Base-by-base conservation (phyloP, 306 rosid species). In the Begonia peltatifolia region DNA sequence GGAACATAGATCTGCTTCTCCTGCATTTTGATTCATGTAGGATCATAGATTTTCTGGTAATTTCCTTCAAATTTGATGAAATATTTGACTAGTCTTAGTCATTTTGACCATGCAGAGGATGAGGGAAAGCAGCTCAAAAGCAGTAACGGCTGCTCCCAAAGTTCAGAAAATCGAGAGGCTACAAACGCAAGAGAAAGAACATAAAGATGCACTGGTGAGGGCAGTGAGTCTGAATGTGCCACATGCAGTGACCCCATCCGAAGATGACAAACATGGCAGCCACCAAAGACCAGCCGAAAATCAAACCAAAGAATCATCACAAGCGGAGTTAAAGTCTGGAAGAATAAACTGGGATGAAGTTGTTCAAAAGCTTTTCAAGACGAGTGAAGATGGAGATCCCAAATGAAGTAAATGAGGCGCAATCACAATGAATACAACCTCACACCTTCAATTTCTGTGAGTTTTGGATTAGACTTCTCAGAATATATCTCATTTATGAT, bases 141-240 rank as follows among this genome's bases (percentile, higher is more conserved):
- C 85, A 0, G 52, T 67, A 54, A 82, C 76, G 11, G 66, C 55
- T 58, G 67, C 85, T 16, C 90, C 85, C 23, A 55, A 52, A 0
- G 23, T 65, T 56, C 78, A 68, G 54, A 82, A 17, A 64, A 23
- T 82, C 3, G 69, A 73, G 76, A 75, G 90, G 65, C 55, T 59
- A 67, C 63, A 63, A 56, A 82, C 90, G 1, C 48, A 75, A 59
- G 80, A 82, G 55, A 65, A 72, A 63, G 90, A 82, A 49, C 84
- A 78, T 52, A 78, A 46, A 63, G 82, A 82, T 65, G 90, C 90
- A 12, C 62, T 82, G 54, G 85, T 75, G 55, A 75, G 90, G 61
- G 85, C 78, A 14, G 82, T 82, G n/a, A 78, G 80, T 67, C 68
- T 82, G 61, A 78, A 82, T 46, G 76, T 82, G 9, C 90, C 90